Conservation (phyloP, 305 asterid species). For the Fraxinus paxiana region DNA sequence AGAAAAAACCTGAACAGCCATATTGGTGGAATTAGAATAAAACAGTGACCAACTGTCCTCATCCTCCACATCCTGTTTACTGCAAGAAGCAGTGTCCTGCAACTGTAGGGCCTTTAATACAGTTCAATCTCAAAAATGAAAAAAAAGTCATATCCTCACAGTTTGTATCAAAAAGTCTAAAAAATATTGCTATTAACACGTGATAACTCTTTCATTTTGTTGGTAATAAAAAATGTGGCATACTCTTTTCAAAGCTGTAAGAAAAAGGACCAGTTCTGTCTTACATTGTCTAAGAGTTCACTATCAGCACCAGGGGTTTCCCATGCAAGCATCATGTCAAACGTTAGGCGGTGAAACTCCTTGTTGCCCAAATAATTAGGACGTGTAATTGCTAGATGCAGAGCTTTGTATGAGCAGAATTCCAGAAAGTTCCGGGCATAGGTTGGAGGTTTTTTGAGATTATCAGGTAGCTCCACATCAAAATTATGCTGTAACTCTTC, state of each 20-base stretch:
- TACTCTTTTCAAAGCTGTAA: background rate
- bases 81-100: conserved; percentile 49
- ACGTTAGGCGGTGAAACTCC: conserved; percentile 68
- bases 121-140: conserved; percentile 5
- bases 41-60: conserved; percentile 80
- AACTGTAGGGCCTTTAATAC: conserved; percentile 22
- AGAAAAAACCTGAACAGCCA: conserved; percentile 78
- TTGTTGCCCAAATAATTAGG: conserved; percentile 62
- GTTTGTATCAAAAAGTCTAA: conserved; percentile 11
- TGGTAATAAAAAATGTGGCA: conserved; percentile 1
- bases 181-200: background rate
- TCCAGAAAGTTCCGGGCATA: conserved; percentile 77
- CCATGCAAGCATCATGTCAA: conserved; percentile 98
- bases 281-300: conserved; percentile 43
- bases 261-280: conserved; percentile 22
- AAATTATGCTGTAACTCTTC: conserved; percentile 54
- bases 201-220: background rate
- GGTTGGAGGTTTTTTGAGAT: conserved; percentile 45
- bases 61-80: conserved; percentile 58
- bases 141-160: conserved; percentile 7
- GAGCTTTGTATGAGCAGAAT: conserved; percentile 70
- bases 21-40: conserved; percentile 70
- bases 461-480: conserved; percentile 55
- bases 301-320: conserved; percentile 61
- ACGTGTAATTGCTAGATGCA: conserved; percentile 39